Evolutionary conservation across 2,329 filamentous ascomycete species (phyloP), one percentile per base, ranked within the genome.

Genomic region (Rasamsonia emersonii): DNA sequence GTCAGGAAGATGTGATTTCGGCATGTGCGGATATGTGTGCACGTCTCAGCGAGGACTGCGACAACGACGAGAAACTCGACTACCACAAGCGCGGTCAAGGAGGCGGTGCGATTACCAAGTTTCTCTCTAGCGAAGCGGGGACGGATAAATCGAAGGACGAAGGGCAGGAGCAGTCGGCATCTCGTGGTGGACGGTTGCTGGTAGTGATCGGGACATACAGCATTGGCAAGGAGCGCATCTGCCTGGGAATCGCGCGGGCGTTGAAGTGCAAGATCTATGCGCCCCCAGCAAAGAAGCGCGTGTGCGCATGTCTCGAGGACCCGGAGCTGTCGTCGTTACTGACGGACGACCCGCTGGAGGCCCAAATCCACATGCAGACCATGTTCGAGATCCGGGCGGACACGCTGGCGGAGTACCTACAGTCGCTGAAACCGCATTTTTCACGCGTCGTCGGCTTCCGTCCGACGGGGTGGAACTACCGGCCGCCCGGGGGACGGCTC

Each of bases 331-430:
- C 78, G 16, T 70, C 73, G 0, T 72, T 86, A 3, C 72, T 98
- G 48, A 98, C 91, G 0, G 70, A 71, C 5, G 67, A 95, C 51
- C 86, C 91, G 0, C 64, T 73, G 14, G 83, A 85, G 47, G 91
- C 91, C 0, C 89, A 96, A 58, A 86, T 98, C 0, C 91, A 98
- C 61, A 95, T 98, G 88, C 93, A 94, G 47, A 86, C 83, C 48
- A 70, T 98, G 7, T 91, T 91, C 70, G 89, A 96, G 57, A 86
- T 98, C 44, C 79, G 86, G 16, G 79, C 86, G 19, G 88, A 95
- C 44, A 94, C 89, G 0, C 44, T 98, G 1, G 78, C 85, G 42
- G 88, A 94, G 39, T 98, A 98, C 49, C 73, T 96, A 4, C 75
- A 80, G 46, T 70, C 74, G 20, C 83, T 86, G 62, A 82, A 80